Evolutionary conservation across 306 rosid genomes (phyloP).

Genomic region (Medicago arabica): DNA sequence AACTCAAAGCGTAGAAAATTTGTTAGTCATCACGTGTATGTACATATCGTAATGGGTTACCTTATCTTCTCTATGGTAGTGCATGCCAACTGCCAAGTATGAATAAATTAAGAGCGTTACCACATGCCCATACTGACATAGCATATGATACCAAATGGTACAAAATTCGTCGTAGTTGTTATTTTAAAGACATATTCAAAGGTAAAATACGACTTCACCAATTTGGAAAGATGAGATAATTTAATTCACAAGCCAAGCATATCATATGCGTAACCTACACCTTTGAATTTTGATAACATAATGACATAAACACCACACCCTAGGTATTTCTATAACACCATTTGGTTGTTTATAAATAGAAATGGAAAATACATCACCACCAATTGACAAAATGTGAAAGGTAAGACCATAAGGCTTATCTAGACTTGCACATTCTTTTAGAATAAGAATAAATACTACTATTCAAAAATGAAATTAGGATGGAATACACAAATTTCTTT

Average conservation of each 20-base stretch:
- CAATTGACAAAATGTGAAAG: not conserved
- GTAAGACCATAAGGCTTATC: no score
- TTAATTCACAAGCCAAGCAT: constrained; percentile 21
- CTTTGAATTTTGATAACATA: constrained; percentile 30
- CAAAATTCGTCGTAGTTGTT: constrained; percentile 39
- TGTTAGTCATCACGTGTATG: constrained; percentile 46
- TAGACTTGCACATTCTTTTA: not conserved
- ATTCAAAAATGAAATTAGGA: not conserved
- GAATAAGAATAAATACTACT: not conserved
- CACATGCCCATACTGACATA: constrained; percentile 52
- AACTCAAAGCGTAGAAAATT: constrained; percentile 22
- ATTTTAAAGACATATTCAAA: constrained; percentile 33
- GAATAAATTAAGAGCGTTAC: constrained; percentile 31
- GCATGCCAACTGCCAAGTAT: constrained; percentile 48
- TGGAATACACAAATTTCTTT: not conserved
- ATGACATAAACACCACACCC: constrained; percentile 8
- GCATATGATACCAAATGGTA: constrained; percentile 43
- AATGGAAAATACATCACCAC: not conserved
- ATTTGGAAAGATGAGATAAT: constrained; percentile 21
- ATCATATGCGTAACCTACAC: constrained; percentile 12
- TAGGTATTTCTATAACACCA: not conserved
- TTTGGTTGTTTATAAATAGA: not conserved
- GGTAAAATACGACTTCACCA: constrained; percentile 19
- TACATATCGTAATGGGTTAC: constrained; percentile 35
- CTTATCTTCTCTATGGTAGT: constrained; percentile 43